phyloP scores from a whole-genome alignment of 257 asterid genomes.

The Solanum raphanifolium region DNA sequence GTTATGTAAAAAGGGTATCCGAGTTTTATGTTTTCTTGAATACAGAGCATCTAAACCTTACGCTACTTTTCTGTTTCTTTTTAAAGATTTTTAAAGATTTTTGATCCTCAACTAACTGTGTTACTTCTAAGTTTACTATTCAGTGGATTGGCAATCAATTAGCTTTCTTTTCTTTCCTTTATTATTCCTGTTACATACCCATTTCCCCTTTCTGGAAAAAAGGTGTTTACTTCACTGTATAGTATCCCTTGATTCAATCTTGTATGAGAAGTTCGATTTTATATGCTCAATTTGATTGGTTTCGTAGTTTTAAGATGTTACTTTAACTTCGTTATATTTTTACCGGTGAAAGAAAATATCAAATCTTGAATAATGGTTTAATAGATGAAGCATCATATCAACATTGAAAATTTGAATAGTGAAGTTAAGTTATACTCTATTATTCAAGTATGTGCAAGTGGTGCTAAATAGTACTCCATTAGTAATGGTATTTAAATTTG shows the following conservation, averaged over 20 bases:
- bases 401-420: background rate
- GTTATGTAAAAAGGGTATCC: background rate
- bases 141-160: background rate
- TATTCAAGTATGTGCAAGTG: background rate
- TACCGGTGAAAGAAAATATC: background rate
- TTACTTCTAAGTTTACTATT: background rate
- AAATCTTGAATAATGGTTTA: background rate
- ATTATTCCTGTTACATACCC: background rate
- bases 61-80: background rate
- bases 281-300: background rate
- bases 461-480: background rate
- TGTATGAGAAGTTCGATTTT: background rate
- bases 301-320: background rate
- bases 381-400: background rate
- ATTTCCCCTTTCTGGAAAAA: background rate
- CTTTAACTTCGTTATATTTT: background rate
- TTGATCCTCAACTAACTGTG: background rate
- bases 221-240: background rate
- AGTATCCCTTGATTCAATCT: background rate
- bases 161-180: background rate
- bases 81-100: background rate
- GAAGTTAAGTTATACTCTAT: background rate
- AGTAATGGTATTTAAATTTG: background rate
- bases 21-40: background rate
- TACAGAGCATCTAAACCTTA: background rate